Evolutionary conservation across 2,329 filamentous ascomycete genomes (phyloP).

Genomic region (Neofusicoccum cordaticola): DNA sequence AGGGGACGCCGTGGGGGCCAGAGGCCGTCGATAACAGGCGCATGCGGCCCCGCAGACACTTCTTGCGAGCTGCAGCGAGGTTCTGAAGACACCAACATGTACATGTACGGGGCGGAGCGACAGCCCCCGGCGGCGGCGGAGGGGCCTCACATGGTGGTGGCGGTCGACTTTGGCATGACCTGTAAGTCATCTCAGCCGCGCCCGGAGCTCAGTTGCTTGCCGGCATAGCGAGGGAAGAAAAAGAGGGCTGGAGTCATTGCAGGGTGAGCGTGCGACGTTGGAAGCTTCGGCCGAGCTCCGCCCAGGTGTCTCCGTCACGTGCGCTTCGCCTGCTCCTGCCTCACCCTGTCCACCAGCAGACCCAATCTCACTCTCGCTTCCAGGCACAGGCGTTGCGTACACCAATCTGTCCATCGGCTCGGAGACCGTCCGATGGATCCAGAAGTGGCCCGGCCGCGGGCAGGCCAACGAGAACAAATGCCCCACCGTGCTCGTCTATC

Average conservation of each 20-base stretch:
- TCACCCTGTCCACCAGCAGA: neutral
- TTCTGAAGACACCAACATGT: neutral
- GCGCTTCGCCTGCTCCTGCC: neutral
- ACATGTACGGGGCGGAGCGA: constrained; percentile 5
- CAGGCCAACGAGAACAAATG: constrained; percentile 56
- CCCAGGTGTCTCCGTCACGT: neutral
- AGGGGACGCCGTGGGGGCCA: neutral
- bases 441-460: constrained; percentile 55
- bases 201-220: neutral
- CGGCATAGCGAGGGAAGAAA: neutral
- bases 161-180: constrained; percentile 38
- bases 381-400: constrained; percentile 39
- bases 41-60: constrained; percentile 15
- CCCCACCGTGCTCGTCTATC: constrained; percentile 52
- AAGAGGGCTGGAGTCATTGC: neutral
- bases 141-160: constrained; percentile 33
- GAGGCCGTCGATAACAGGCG: neutral
- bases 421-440: constrained; percentile 32
- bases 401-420: constrained; percentile 35
- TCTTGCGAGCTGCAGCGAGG: constrained; percentile 1
- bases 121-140: constrained; percentile 20
- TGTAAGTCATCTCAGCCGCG: constrained; percentile 26
- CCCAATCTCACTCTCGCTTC: neutral
- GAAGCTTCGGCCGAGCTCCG: constrained; percentile 15
- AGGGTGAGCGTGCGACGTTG: neutral